phyloP scores from a whole-genome alignment of 768 basidiomycete genomes.

The Terana coerulea region DNA sequence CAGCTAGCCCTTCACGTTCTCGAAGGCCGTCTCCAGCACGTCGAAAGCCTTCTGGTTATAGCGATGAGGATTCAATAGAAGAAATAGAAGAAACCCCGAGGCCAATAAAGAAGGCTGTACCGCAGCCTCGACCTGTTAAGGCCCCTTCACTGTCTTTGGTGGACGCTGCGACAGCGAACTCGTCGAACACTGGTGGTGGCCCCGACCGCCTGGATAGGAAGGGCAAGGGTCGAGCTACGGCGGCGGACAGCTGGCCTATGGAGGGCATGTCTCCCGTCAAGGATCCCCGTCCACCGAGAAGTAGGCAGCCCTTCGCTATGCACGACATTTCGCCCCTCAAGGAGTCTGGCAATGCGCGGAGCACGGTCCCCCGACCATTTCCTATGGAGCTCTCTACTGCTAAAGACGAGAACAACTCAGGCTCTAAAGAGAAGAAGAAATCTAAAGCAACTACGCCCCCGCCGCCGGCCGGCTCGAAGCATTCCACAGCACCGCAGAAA shows the following conservation, averaged over 20 bases:
- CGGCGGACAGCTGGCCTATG: slow-evolving; percentile 2
- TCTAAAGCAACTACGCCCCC: background rate
- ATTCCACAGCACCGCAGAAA: background rate
- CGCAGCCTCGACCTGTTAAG: background rate
- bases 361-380: background rate
- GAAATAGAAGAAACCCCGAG: background rate
- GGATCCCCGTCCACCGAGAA: background rate
- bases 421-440: background rate
- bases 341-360: slow-evolving; percentile 1
- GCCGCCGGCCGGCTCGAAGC: background rate
- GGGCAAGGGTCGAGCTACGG: slow-evolving; percentile 6
- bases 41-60: background rate
- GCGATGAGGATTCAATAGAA: background rate
- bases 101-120: background rate
- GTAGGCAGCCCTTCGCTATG: background rate
- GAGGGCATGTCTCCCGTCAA: background rate
- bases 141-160: background rate
- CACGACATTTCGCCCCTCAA: background rate
- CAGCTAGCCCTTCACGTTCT: background rate
- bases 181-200: background rate
- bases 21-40: background rate
- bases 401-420: background rate
- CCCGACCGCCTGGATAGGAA: background rate
- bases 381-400: slow-evolving; percentile 1
- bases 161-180: background rate